These are phyloP conservation scores for Candida peoriensis DNA, from an alignment of 805 yeast species.

Conservation along the genomic window DNA sequence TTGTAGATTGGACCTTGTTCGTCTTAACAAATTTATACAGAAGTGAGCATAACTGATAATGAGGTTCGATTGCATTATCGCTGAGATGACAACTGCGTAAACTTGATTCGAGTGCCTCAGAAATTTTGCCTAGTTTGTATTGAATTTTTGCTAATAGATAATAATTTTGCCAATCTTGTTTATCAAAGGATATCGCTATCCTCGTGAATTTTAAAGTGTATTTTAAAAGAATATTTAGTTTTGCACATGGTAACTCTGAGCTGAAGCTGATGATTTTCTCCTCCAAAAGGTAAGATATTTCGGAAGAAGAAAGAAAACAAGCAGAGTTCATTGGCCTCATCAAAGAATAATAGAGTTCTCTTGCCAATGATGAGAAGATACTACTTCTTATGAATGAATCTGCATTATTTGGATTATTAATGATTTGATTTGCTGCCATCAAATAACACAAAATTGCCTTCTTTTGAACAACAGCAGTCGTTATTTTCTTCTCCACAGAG, in stretches of 20 bases:
- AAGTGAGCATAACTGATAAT: conserved; percentile 56
- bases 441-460: conserved; percentile 67
- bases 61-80: conserved; percentile 61
- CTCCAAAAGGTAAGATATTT: conserved; percentile 20
- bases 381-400: conserved; percentile 34
- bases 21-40: conserved; percentile 49
- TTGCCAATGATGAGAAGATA: conserved; percentile 51
- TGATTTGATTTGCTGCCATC: conserved; percentile 56
- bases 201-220: conserved; percentile 39
- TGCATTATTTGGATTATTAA: conserved; percentile 17
- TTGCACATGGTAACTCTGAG: conserved; percentile 4
- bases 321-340: conserved; percentile 59
- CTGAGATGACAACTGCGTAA: conserved; percentile 38
- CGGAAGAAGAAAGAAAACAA: conserved; percentile 35
- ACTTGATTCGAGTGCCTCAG: conserved; percentile 40
- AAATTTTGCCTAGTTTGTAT: conserved; percentile 40
- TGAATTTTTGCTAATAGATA: conserved; percentile 56
- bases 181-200: conserved; percentile 39
- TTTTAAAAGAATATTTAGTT: conserved; percentile 21
- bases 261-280: conserved; percentile 6
- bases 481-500: conserved; percentile 50
- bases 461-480: conserved; percentile 61
- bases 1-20: conserved; percentile 28
- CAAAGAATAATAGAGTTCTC: conserved; percentile 41
- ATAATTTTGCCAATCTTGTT: conserved; percentile 55